Percentiles rank a stretch among this genome's conserved stretches.
These are phyloP conservation scores for Parachaetomium inaequale DNA, from an alignment of 495 filamentous ascomycete genomes.

Conservation along the genomic window DNA sequence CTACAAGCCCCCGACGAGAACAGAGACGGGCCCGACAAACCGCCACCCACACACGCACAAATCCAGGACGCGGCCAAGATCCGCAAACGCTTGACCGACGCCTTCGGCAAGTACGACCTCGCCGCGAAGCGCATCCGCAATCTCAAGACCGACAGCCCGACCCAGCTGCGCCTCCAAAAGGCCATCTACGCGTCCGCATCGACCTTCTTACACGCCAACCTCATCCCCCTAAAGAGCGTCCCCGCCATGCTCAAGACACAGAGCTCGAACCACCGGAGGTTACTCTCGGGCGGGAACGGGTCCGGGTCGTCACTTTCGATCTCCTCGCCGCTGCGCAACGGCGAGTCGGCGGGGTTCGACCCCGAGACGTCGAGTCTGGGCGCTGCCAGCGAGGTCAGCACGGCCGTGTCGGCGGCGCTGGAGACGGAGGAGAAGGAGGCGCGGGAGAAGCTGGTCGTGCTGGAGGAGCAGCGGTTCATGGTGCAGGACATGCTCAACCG, in stretches of 20 bases:
- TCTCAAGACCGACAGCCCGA: constrained; percentile 63
- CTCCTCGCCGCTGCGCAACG: constrained; percentile 41
- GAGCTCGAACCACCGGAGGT: constrained; percentile 41
- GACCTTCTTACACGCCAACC: constrained; percentile 83
- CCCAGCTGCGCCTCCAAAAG: constrained; percentile 75
- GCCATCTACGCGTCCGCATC: constrained; percentile 79
- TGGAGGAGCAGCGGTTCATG: constrained; percentile 93
- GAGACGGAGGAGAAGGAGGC: constrained; percentile 86
- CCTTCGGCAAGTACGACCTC: constrained; percentile 84
- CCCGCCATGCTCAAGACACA: constrained; percentile 73
- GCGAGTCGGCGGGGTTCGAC: constrained; percentile 41
- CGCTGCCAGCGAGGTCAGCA: constrained; percentile 52
- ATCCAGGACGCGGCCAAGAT: constrained; percentile 87
- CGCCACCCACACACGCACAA: constrained; percentile 67
- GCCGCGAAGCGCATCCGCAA: constrained; percentile 81
- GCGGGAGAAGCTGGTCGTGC: constrained; percentile 76
- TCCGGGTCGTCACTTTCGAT: constrained; percentile 10
- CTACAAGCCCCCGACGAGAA: constrained; percentile 40
- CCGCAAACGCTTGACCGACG: constrained; percentile 84
- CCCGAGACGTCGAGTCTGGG: constrained; percentile 59
- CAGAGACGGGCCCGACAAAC: constrained; percentile 54
- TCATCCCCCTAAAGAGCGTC: constrained; percentile 84
- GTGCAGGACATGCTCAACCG: constrained; percentile 84
- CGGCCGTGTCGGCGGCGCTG: constrained; percentile 60
- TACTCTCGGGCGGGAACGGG: constrained; percentile 34